Evolutionary conservation across 306 rosid genomes (phyloP), one percentile per base, ranked within the genome.

Genomic region (Prunus kanzakura): DNA sequence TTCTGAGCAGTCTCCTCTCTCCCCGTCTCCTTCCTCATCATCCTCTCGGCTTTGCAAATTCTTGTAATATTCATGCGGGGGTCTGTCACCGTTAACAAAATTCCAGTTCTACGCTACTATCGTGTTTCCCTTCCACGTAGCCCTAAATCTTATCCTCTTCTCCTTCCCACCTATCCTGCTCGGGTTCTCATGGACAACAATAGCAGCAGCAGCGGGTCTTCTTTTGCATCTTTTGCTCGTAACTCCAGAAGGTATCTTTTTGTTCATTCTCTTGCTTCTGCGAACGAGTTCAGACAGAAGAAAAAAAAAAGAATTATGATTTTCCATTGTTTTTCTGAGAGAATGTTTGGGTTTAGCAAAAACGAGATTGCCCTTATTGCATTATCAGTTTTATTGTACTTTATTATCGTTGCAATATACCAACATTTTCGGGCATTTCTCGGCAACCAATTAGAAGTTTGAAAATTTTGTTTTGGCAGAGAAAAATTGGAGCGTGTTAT

Each of bases 201-300:
- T 15, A 23, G 20, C 74, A 62, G 67, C 64, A 38, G 35, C 85
- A 57, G 16, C 19, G 23, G 20, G 66, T 78, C 81, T 76, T 76
- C 86, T 23, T 84, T 81, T 52, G 64, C 86, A 50, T 78, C 89
- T 0, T 77, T 65, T 78, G 84, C 90, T 52, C 90, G 83, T 73
- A 69, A 85, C 45, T 68, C 72, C 68, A 74, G 35, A 9, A 86
- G 92, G 92, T 91, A 61, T 74, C 54, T 35, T 46, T 46, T 70
- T 22, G 16, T 46, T 11, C 4, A 65, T 55, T 55, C 14, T 6
- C 23, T 76, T 55, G 38, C 18, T 60, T 25, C 29, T 5, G 18
- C 32, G 19, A 60, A 25, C 65, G 65, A 60, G 18, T 25, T 23
- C 35, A 25, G 16, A 25, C 25, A 23, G 19, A 6, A 56, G 12